Evolutionary conservation across 164 flowering plant genomes (phyloP), one percentile per base, ranked within the genome.

Genomic region (Kalanchoe fedtschenkoi): DNA sequence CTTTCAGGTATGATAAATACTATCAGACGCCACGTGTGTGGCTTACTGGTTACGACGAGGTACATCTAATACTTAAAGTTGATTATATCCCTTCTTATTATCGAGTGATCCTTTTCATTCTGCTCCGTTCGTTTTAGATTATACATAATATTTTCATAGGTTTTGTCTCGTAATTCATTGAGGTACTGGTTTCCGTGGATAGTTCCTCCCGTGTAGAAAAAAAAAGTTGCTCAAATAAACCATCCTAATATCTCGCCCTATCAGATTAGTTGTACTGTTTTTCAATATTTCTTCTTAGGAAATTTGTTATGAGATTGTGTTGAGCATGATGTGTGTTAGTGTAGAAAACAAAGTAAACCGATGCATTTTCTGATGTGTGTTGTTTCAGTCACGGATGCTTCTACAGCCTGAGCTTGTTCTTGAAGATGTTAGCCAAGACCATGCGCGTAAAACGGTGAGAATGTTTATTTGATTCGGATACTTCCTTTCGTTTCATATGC

Each of bases 11-110:
- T 80, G 97, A 92, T 67, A 88, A 92, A 78, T 92, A 92, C 73
- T 92, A 86, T 71, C 98, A 89, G 74, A 92, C 98, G 63, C 98
- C 98, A 62, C 97, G 97, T 46, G 93, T 92, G 29, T 92, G 98
- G 98, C 96, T 92, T 65, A 92, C 98, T 68, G 98, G 98, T 51
- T 92, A 92, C 77, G 98, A 89, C 73, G 97, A 92, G 97, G 96
- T 92, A 61, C 62, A 83, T 68, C 58, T 4, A 4, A 17, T 19
- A 7, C 34, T 43, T 43, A 16, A 13, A 5, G n/a, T 13, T n/a
- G n/a, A n/a, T n/a, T n/a, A n/a, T n/a, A n/a, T n/a, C n/a, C n/a
- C n/a, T n/a, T n/a, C n/a, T n/a, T n/a, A n/a, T n/a, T n/a, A n/a
- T n/a, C n/a, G n/a, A n/a, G n/a, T n/a, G n/a, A n/a, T n/a, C n/a